Conservation (phyloP, 2,329 filamentous ascomycete genomes). For the Colletotrichum tropicale region DNA sequence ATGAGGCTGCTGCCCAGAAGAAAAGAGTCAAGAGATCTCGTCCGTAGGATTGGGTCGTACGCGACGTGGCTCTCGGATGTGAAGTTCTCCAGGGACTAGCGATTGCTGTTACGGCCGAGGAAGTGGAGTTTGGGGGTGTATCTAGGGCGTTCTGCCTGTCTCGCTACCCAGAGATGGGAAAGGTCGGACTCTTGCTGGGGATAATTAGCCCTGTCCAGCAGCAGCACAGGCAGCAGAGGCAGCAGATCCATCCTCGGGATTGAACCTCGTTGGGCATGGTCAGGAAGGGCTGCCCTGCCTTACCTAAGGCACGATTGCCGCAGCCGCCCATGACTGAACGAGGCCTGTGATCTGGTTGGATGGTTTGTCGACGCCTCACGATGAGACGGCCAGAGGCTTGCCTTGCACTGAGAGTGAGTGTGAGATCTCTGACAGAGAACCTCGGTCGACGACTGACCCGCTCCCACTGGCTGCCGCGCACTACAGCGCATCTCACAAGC, state of each 20-base stretch:
- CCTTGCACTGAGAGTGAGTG: not conserved
- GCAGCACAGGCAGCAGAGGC: no score
- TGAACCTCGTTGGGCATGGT: not conserved
- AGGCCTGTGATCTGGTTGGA: not conserved
- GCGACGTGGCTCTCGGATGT: not conserved
- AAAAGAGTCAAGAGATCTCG: not conserved
- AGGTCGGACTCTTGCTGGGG: not conserved
- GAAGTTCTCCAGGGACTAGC: not conserved
- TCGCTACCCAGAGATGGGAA: not conserved
- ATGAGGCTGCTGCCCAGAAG: not conserved
- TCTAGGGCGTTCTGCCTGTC: not conserved
- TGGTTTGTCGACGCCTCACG: not conserved
- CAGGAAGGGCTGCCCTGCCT: not conserved
- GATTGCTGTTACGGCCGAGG: not conserved
- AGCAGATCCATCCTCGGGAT: not conserved
- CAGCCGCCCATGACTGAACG: not conserved
- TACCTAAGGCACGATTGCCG: not conserved
- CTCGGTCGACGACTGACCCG: not conserved
- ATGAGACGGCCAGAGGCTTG: not conserved
- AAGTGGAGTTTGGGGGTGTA: not conserved
- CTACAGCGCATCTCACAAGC: not conserved
- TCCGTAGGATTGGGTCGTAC: not conserved
- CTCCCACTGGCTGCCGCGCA: not conserved
- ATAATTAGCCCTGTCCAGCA: not conserved
- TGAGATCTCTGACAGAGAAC: not conserved